Percentiles rank a stretch among this genome's conserved stretches.
phyloP scores from a whole-genome alignment of 805 yeast species.

The Candida montana region DNA sequence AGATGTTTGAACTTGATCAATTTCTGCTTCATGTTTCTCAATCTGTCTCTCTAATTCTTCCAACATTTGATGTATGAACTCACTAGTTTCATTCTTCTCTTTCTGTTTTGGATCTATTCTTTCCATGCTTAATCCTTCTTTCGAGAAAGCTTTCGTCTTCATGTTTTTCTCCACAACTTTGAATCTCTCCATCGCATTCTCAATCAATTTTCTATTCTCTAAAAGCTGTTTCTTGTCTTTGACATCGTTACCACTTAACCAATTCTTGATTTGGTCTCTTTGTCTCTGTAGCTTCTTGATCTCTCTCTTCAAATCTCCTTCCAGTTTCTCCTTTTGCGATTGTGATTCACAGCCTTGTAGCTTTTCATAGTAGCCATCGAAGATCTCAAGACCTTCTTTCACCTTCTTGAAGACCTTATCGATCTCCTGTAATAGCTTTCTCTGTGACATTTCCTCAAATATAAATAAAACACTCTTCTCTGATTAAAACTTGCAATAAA shows the following conservation, averaged over 20 bases:
- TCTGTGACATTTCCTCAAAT: conserved; percentile 38
- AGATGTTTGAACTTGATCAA: conserved; percentile 47
- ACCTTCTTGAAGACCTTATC: conserved; percentile 92
- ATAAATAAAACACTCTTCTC: too few relatives aligned
- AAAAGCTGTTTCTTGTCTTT: conserved; percentile 79
- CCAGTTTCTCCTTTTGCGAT: conserved; percentile 90
- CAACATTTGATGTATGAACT: conserved; percentile 62
- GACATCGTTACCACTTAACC: conserved; percentile 88
- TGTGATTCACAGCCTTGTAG: conserved; percentile 74
- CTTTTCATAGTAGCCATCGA: conserved; percentile 83
- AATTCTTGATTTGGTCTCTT: conserved; percentile 91
- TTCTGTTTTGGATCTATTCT: conserved; percentile 73
- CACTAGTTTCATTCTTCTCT: conserved; percentile 67
- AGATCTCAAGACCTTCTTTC: conserved; percentile 81
- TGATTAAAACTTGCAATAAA: too few relatives aligned
- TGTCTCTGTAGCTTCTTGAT: conserved; percentile 90
- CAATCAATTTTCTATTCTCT: conserved; percentile 69
- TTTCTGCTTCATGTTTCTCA: conserved; percentile 72
- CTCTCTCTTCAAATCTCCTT: conserved; percentile 87
- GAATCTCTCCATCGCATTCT: conserved; percentile 88
- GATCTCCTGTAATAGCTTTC: conserved; percentile 61
- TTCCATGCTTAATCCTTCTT: conserved; percentile 81
- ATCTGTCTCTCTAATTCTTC: conserved; percentile 80
- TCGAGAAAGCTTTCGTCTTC: conserved; percentile 90
- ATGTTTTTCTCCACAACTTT: conserved; percentile 89